phyloP scores from a whole-genome alignment of 2,329 filamentous ascomycete genomes.

The Aspergillus calidoustus region DNA sequence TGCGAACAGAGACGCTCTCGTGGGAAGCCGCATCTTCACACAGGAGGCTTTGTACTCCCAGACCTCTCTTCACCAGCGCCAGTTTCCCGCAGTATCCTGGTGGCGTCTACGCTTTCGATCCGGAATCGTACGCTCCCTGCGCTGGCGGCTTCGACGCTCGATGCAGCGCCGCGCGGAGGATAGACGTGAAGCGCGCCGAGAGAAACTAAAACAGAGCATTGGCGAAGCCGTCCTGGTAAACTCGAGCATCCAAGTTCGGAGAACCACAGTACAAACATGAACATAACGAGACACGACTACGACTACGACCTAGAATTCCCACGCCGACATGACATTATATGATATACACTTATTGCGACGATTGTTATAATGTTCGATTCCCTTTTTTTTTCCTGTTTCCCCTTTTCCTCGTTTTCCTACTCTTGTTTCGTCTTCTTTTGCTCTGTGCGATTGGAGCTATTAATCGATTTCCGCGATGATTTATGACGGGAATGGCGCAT shows the following conservation, averaged over 20 bases:
- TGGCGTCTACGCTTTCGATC: constrained; percentile 56
- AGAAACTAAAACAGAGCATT: constrained; percentile 60
- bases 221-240: constrained; percentile 26
- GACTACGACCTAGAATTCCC: constrained; percentile 10
- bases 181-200: constrained; percentile 56
- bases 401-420: neutral
- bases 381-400: neutral
- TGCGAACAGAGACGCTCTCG: constrained; percentile 38
- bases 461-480: neutral
- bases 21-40: constrained; percentile 32
- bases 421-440: neutral
- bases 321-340: constrained; percentile 3
- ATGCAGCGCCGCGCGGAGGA: constrained; percentile 49
- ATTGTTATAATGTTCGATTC: constrained; percentile 2
- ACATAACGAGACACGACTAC: constrained; percentile 20
- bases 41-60: constrained; percentile 35
- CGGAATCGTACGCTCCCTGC: constrained; percentile 55
- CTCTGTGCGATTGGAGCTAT: neutral
- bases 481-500: constrained; percentile 3
- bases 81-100: constrained; percentile 42
- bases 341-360: constrained; percentile 5
- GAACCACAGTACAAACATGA: constrained; percentile 11
- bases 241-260: constrained; percentile 24
- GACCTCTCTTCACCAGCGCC: constrained; percentile 37
- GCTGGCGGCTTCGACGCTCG: constrained; percentile 51